Percentiles rank a stretch among this genome's conserved stretches.
phyloP scores from a whole-genome alignment of 169 alveolate genomes.

The Fabrea salina region DNA sequence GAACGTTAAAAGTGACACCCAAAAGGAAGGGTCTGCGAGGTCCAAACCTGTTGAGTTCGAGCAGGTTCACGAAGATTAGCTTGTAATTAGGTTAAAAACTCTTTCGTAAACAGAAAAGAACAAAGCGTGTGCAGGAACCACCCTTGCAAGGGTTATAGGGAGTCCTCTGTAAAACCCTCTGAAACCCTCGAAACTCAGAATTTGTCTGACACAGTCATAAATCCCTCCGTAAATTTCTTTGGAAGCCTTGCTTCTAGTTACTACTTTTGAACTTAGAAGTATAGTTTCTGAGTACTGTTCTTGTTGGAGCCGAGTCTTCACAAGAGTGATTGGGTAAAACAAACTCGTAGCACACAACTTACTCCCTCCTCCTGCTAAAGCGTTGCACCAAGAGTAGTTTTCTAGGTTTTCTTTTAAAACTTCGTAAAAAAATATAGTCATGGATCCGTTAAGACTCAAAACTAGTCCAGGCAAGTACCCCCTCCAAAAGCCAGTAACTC shows the following conservation, averaged over 20 bases:
- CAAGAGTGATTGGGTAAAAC: neutral
- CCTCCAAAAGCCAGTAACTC: conserved; percentile 12
- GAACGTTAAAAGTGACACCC: neutral
- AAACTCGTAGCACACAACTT: neutral
- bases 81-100: no score
- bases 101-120: conserved; percentile 33
- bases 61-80: neutral
- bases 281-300: conserved; percentile 14
- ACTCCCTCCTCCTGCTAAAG: conserved; percentile 26
- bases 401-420: neutral
- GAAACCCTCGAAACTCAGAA: neutral
- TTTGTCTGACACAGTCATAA: neutral
- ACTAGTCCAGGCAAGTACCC: conserved; percentile 17
- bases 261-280: neutral
- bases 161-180: conserved; percentile 34
- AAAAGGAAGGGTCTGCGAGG: neutral
- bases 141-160: neutral
- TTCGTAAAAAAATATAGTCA: conserved; percentile 14
- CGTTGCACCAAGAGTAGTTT: neutral
- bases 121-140: conserved; percentile 10
- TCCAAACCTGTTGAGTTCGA: conserved; percentile 22
- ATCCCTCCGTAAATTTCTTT: neutral
- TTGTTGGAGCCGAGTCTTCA: conserved; percentile 17
- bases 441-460: conserved; percentile 13
- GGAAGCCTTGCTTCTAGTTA: neutral